Evolutionary conservation across 176 grass and related monocot species (phyloP).

Genomic region (Oryza coarctata): DNA sequence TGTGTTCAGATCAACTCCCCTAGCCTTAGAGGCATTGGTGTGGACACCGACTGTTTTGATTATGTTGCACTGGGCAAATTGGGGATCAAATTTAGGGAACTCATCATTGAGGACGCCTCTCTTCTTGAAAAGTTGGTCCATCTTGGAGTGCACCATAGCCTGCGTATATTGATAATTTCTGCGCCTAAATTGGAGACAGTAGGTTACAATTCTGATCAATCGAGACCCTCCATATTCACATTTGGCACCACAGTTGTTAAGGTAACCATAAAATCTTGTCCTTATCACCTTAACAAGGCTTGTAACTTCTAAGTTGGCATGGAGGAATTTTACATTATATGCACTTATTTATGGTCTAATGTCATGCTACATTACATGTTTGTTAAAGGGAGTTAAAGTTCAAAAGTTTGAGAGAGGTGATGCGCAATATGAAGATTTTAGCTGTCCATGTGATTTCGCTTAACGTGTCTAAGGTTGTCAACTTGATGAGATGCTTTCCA

Average conservation of each 20-base stretch:
- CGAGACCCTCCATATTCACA: background rate
- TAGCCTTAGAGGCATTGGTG: background rate
- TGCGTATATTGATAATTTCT: background rate
- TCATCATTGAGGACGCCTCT: background rate
- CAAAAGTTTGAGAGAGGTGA: background rate
- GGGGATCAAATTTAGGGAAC: fast-evolving
- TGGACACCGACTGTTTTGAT: background rate
- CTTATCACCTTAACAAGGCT: no score
- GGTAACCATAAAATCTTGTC: background rate
- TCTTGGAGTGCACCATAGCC: background rate
- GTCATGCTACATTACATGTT: background rate
- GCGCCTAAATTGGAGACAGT: background rate
- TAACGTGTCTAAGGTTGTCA: background rate
- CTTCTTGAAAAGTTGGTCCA: background rate
- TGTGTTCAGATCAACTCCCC: background rate
- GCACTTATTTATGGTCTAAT: background rate
- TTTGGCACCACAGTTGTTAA: background rate
- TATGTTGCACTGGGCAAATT: no score
- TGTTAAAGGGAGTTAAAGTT: no score
- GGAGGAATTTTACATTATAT: background rate
- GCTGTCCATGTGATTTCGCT: background rate
- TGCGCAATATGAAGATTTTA: background rate
- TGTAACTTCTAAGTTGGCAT: background rate
- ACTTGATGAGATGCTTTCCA: conserved; percentile 11
- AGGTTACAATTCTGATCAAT: background rate